Evolutionary conservation across 805 yeast genomes (phyloP), one percentile per base, ranked within the genome.

Genomic region (Priceomyces fermenticarens): DNA sequence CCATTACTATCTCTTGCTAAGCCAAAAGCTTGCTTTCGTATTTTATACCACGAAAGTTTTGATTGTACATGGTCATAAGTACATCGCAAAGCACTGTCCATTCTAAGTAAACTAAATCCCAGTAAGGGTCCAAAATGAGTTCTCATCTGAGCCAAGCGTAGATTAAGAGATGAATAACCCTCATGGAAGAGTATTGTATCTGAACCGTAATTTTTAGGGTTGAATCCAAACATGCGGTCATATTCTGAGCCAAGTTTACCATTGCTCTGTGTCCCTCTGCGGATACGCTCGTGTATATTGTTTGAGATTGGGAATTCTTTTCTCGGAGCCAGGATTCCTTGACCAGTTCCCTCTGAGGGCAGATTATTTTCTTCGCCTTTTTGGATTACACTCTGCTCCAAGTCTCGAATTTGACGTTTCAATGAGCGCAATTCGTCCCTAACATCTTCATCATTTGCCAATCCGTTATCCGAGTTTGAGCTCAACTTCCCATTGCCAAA

Each of bases 61-160:
- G 13, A 9, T 20, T 16, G 12, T 38, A 5, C 10, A 9, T 30
- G 20, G 16, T n/a, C 12, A 27, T 12, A n/a, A n/a, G 8, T 29
- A 12, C 11, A 16, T 13, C 35, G 36, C 23, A 51, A 28, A 4
- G 48, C 63, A 11, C 51, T 47, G 38, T 65, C 71, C 30, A 56
- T 41, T 35, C 52, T 52, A 43, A 59, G 50, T 6, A 64, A 45
- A 5, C 66, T 47, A 4, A 57, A 46, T 59, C 65, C 61, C 6
- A 63, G 51, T 30, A 63, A 55, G 0, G 69, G 68, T 2, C 69
- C 69, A 35, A 46, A 56, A 36, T 57, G 55, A 23, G 49, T 45
- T 43, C 67, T 45, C 13, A 63, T 48, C 9, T 53, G 31, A 2
- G 57, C 53, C 3, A 58, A 64, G 30, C 49, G 51, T 29, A 51